Conservation (phyloP, 495 filamentous ascomycete species). For the Penicillium macrosclerotiorum region DNA sequence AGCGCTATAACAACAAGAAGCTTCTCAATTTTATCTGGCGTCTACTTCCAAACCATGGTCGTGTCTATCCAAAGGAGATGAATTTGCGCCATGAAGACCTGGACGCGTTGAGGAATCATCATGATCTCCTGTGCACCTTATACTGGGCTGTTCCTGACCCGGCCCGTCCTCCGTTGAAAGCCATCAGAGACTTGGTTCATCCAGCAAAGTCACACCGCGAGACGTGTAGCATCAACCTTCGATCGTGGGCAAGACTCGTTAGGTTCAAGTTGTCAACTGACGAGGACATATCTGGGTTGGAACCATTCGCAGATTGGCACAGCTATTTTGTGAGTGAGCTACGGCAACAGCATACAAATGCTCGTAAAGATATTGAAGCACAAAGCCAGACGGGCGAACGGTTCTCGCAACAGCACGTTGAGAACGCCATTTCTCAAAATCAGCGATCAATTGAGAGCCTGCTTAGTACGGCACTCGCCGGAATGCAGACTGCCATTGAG, state of each 20-base stretch:
- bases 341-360: conserved; percentile 57
- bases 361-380: conserved; percentile 60
- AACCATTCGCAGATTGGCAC: conserved; percentile 69
- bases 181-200: conserved; percentile 76
- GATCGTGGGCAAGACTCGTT: conserved; percentile 76
- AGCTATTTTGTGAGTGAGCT: conserved; percentile 54
- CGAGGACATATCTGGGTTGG: conserved; percentile 50
- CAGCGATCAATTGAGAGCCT: conserved; percentile 60
- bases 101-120: conserved; percentile 87
- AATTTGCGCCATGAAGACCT: conserved; percentile 69
- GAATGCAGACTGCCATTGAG: conserved; percentile 51
- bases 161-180: conserved; percentile 63
- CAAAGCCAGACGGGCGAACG: conserved; percentile 42
- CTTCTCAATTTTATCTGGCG: conserved; percentile 75
- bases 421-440: conserved; percentile 56
- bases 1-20: conserved; percentile 63
- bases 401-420: conserved; percentile 51
- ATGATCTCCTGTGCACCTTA: conserved; percentile 85
- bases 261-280: conserved; percentile 67
- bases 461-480: conserved; percentile 52
- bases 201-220: conserved; percentile 78
- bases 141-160: conserved; percentile 81
- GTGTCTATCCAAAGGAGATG: conserved; percentile 82
- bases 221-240: conserved; percentile 79
- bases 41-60: conserved; percentile 83